Conservation (phyloP, 768 basidiomycete species). For the Mycena pura region DNA sequence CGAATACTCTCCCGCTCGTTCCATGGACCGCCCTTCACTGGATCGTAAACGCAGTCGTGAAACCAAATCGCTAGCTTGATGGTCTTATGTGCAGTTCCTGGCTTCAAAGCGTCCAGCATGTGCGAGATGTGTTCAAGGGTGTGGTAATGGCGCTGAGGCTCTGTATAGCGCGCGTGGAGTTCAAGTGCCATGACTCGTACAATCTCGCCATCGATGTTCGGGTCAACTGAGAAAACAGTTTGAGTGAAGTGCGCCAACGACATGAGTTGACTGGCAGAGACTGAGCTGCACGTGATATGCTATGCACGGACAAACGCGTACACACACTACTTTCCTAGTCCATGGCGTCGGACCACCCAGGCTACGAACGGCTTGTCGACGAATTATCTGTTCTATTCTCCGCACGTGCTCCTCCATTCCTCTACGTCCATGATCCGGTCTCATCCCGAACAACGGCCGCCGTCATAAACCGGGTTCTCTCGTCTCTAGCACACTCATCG, state of each 20-base stretch:
- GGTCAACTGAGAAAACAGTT: conserved; percentile 3
- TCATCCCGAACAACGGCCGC: conserved; percentile 53
- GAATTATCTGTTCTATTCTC: conserved; percentile 47
- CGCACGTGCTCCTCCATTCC: conserved; percentile 63
- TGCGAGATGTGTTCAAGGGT: conserved; percentile 25
- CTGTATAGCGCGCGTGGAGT: conserved; percentile 19
- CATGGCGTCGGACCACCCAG: conserved; percentile 17
- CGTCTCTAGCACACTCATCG: conserved; percentile 28
- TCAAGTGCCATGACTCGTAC: neutral
- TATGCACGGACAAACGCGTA: neutral
- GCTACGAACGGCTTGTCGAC: conserved; percentile 21
- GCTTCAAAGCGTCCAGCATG: conserved; percentile 21
- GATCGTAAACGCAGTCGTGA: conserved; percentile 29
- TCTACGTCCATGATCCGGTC: conserved; percentile 68
- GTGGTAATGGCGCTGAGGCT: conserved; percentile 28
- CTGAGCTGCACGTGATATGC: neutral
- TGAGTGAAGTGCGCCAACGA: neutral
- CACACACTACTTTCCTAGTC: too few species aligned
- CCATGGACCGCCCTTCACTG: conserved; percentile 23
- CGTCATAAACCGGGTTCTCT: conserved; percentile 49
- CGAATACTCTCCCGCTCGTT: conserved; percentile 29
- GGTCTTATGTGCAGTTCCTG: neutral
- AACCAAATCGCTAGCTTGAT: conserved; percentile 30
- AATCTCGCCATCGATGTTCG: neutral
- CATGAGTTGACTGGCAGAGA: neutral